Percentiles rank a stretch among this genome's conserved stretches.
These are phyloP conservation scores for Globisporangium iwayamae DNA, from an alignment of 352 stramenopile species.

Conservation along the genomic window DNA sequence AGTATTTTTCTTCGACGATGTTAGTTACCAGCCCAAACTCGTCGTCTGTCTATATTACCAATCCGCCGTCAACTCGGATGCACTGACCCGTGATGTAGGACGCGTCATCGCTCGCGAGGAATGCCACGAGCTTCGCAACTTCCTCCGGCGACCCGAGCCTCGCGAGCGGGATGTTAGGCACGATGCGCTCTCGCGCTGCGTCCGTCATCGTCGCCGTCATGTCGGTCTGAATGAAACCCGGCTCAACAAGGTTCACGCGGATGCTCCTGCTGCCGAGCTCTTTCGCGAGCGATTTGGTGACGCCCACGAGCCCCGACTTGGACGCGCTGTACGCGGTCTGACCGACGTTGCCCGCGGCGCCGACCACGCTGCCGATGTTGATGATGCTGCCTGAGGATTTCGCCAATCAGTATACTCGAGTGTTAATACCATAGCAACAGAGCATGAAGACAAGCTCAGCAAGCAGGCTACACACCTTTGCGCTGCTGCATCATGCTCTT, in stretches of 20 bases:
- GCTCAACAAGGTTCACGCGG: constrained; percentile 86
- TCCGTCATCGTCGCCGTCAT: constrained; percentile 72
- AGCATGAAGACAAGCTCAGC: background rate
- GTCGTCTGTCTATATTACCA: constrained; percentile 48
- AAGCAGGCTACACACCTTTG: constrained; percentile 14
- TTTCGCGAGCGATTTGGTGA: constrained; percentile 80
- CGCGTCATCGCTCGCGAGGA: constrained; percentile 69
- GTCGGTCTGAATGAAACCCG: constrained; percentile 79
- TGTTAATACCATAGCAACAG: background rate
- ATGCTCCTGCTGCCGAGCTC: constrained; percentile 83
- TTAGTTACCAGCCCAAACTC: background rate
- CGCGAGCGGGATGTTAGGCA: constrained; percentile 52
- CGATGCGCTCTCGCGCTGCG: constrained; percentile 38
- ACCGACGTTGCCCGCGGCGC: constrained; percentile 62
- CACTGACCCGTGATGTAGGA: constrained; percentile 85
- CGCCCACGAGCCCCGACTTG: constrained; percentile 69
- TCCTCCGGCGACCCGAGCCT: constrained; percentile 66
- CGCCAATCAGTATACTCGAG: background rate
- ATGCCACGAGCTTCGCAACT: constrained; percentile 76
- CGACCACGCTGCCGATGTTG: constrained; percentile 85
- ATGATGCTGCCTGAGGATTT: constrained; percentile 53
- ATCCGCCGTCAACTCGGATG: constrained; percentile 75
- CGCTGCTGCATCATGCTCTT: constrained; percentile 80
- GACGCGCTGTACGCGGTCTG: constrained; percentile 82
- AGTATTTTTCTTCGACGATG: background rate